These are phyloP conservation scores for Globisporangium heterothallicum DNA, from an alignment of 352 stramenopile species.

Conservation along the genomic window DNA sequence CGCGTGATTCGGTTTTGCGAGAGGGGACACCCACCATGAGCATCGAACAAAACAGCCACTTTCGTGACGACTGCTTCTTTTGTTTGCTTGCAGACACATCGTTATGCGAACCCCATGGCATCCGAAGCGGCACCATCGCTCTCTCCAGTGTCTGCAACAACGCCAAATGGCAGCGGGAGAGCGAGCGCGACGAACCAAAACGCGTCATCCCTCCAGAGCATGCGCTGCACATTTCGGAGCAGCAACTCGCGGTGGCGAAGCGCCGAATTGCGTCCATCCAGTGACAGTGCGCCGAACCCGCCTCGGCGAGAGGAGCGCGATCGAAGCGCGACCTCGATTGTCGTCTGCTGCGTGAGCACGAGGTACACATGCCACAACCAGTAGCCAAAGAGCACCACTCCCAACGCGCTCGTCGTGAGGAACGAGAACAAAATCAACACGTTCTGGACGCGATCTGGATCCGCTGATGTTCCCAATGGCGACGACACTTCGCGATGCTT, in stretches of 20 bases:
- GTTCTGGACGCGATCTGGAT: slow-evolving; percentile 17
- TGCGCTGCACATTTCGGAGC: slow-evolving; percentile 11
- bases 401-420: slow-evolving; percentile 28
- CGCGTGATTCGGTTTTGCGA: too few species aligned
- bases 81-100: too few species aligned
- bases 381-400: slow-evolving; percentile 26
- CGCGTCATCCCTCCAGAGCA: slow-evolving; percentile 23
- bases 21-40: too few species aligned
- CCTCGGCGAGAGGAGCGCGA: too few species aligned
- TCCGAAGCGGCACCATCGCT: background rate
- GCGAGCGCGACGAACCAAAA: slow-evolving; percentile 26
- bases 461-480: slow-evolving; percentile 12
- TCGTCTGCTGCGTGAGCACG: slow-evolving; percentile 35
- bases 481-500: too few species aligned
- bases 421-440: slow-evolving; percentile 32
- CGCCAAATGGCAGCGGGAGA: slow-evolving; percentile 4
- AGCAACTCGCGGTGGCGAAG: background rate
- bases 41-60: too few species aligned
- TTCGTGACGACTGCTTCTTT: too few species aligned
- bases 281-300: too few species aligned
- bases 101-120: background rate
- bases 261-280: background rate
- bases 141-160: background rate
- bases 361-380: slow-evolving; percentile 45
- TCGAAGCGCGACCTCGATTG: slow-evolving; percentile 29